These are phyloP conservation scores for Bothriochloa decipiens DNA, from an alignment of 176 grass and related monocot genomes.

Conservation along the genomic window DNA sequence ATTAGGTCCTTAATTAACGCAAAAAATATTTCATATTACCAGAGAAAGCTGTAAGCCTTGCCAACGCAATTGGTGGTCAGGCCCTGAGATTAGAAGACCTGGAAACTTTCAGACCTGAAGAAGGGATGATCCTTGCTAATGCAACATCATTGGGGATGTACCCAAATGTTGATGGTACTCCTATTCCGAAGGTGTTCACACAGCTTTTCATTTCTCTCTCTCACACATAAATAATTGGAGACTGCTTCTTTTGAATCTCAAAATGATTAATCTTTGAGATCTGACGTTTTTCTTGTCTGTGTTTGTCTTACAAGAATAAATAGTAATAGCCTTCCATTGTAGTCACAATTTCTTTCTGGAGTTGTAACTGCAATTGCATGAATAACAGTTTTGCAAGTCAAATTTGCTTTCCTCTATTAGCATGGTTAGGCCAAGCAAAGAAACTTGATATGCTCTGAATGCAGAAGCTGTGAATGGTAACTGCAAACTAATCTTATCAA, in stretches of 20 bases:
- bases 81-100: constrained; percentile 80
- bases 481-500: neutral
- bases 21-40: constrained; percentile 19
- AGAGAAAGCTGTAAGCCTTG: constrained; percentile 88
- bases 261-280: constrained; percentile 9
- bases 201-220: neutral
- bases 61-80: constrained; percentile 70
- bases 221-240: neutral
- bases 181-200: constrained; percentile 71
- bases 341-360: neutral
- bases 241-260: neutral
- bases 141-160: constrained; percentile 96
- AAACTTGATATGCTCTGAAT: neutral
- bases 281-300: neutral
- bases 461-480: neutral
- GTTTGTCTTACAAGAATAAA: constrained; percentile 8
- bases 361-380: neutral
- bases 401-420: neutral
- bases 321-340: constrained; percentile 18
- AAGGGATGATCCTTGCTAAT: constrained; percentile 96
- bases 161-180: constrained; percentile 85
- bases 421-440: neutral
- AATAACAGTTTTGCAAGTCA: neutral
- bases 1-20: constrained; percentile 28
- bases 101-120: constrained; percentile 77